Conservation (phyloP, 768 basidiomycete species). For the Lactifluus subvellereus region DNA sequence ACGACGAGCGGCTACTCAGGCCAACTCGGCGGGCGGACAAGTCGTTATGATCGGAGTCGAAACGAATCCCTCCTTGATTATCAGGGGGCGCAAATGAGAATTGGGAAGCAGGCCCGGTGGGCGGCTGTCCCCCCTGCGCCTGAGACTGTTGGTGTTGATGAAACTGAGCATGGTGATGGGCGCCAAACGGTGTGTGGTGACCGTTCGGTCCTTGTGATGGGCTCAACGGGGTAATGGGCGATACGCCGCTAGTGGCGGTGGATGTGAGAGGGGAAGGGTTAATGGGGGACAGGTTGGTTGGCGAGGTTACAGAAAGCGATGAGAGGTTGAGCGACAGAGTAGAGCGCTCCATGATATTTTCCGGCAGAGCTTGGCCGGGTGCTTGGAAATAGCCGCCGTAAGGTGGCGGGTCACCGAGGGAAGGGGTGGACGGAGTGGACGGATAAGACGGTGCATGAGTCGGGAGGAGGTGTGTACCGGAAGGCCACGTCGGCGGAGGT, state of each 20-base stretch:
- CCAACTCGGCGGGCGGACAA: conserved; percentile 35
- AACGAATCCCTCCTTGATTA: conserved; percentile 30
- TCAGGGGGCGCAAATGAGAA: conserved; percentile 48
- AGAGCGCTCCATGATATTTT: conserved; percentile 30
- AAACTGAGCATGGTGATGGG: conserved; percentile 39
- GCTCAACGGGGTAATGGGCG: conserved; percentile 54
- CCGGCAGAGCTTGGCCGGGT: conserved; percentile 24
- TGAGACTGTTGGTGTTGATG: conserved; percentile 20
- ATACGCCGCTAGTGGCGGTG: conserved; percentile 33
- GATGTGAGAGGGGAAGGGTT: conserved; percentile 39
- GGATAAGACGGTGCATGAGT: conserved; percentile 21
- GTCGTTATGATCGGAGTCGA: conserved; percentile 31
- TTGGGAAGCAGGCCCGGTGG: conserved; percentile 26
- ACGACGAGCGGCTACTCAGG: conserved; percentile 35
- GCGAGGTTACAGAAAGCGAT: conserved; percentile 59
- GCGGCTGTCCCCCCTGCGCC: conserved; percentile 22
- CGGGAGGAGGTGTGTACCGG: conserved; percentile 26
- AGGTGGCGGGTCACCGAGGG: conserved; percentile 25
- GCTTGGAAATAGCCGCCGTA: conserved; percentile 24
- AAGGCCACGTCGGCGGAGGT: conserved; percentile 27
- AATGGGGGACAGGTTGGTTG: conserved; percentile 59
- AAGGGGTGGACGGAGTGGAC: conserved; percentile 18
- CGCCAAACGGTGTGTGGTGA: conserved; percentile 40
- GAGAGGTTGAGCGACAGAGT: conserved; percentile 63
- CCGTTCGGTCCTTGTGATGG: conserved; percentile 41